These are phyloP conservation scores for Thermomyces lanuginosus DNA, from an alignment of 2,329 filamentous ascomycete genomes.

Conservation along the genomic window DNA sequence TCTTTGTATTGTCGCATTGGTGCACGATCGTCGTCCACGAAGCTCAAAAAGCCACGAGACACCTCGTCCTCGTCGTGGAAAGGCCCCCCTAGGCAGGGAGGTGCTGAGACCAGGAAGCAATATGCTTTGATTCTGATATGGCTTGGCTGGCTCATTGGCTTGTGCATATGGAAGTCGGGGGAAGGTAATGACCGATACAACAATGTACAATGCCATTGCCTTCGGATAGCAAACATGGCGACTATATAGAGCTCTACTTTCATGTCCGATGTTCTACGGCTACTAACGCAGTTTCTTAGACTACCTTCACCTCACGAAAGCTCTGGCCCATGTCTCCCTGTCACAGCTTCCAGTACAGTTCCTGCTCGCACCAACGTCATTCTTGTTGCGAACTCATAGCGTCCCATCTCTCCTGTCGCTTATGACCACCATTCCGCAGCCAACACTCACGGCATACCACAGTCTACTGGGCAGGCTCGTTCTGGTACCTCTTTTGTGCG, in stretches of 20 bases:
- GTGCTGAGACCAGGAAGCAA: constrained; percentile 35
- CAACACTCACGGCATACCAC: constrained; percentile 40
- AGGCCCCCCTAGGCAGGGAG: constrained; percentile 26
- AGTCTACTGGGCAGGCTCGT: constrained; percentile 41
- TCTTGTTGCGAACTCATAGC: constrained; percentile 28
- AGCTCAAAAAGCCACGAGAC: constrained; percentile 4
- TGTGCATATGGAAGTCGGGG: constrained; percentile 36
- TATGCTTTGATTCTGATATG: constrained; percentile 33
- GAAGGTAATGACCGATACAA: no score
- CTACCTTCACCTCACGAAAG: constrained; percentile 48
- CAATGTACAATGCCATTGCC: no score
- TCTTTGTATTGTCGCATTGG: constrained; percentile 18
- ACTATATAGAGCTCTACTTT: no score
- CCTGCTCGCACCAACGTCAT: constrained; percentile 31
- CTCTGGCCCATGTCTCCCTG: constrained; percentile 41
- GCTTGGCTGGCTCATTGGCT: constrained; percentile 36
- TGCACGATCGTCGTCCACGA: no score
- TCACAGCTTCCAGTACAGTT: constrained; percentile 46
- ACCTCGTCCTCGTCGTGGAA: constrained; percentile 26
- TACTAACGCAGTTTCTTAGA: constrained; percentile 23
- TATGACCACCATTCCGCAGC: constrained; percentile 38
- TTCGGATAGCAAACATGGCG: no score
- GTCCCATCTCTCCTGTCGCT: constrained; percentile 33
- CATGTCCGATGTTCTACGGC: no score
- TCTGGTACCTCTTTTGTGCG: constrained; percentile 33